Evolutionary conservation across 225 moss, liverwort and hornwort genomes (phyloP).

Genomic region (Polytrichum formosum): DNA sequence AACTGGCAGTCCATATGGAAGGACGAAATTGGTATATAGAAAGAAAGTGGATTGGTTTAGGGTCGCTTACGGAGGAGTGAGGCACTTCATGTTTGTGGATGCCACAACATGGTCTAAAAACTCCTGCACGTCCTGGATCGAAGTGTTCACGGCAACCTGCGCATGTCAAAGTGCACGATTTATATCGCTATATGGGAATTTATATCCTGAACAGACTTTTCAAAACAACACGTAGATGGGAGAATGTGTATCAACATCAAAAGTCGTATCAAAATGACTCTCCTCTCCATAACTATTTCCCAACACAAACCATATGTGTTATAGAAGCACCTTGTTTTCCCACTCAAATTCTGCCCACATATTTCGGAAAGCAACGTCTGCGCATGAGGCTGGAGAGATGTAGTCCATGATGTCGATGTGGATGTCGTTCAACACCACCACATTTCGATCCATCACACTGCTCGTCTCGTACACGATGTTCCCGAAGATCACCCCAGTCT

Average conservation of each 20-base stretch:
- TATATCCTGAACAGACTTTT: too few species aligned
- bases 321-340: conserved; percentile 81
- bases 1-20: too few species aligned
- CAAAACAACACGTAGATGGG: too few species aligned
- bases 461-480: conserved; percentile 94
- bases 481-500: conserved; percentile 96
- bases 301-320: too few species aligned
- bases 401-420: conserved; percentile 99
- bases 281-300: too few species aligned
- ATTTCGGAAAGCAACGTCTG: conserved; percentile 94
- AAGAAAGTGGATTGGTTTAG: background rate
- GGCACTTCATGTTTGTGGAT: conserved; percentile 97
- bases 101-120: conserved; percentile 89
- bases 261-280: too few species aligned
- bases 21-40: too few species aligned
- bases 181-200: too few species aligned
- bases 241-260: too few species aligned
- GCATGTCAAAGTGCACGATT: background rate
- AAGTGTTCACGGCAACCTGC: conserved; percentile 87
- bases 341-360: conserved; percentile 99
- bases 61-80: conserved; percentile 75
- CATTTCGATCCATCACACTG: conserved; percentile 94
- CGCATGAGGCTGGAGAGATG: conserved; percentile 96
- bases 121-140: conserved; percentile 86
- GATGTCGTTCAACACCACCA: conserved; percentile 92